Evolutionary conservation across 371 early-diverging fungal genomes (phyloP), one percentile per base, ranked within the genome.

Genomic region (Mucor saturninus): DNA sequence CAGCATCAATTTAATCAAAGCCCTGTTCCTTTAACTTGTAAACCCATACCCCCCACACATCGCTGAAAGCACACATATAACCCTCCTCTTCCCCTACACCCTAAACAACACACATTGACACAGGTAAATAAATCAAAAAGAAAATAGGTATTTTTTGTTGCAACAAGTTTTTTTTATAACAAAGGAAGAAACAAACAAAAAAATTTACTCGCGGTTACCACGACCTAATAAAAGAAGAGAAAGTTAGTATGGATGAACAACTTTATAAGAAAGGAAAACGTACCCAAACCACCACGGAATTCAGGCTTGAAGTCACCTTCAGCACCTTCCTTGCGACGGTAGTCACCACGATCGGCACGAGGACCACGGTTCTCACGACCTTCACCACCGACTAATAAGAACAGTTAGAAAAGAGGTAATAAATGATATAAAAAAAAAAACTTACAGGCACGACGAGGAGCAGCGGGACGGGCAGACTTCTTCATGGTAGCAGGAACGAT

Each of bases 401-500:
- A 42, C 30, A 28, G 13, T 30, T 30, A 4, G 26, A 28, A 26
- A 50, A 50, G 30, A 10, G 28, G 46, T n/a, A 45, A 4, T 15
- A 26, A 21, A 21, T 15, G 7, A 26, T 2, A 15, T 13, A n/a
- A 13, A 26, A 64, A 29, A 8, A 2, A 26, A 32, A n/a, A 69
- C 78, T 83, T 83, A 83, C 85, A 85, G 68, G 83, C 76, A 77
- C 86, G 84, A 72, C 85, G 86, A 67, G 87, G 87, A 73, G 91
- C 88, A 62, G 88, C 69, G 57, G 86, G 79, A 78, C 91, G 90
- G 62, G 84, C 85, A 75, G 88, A 86, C 91, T 95, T 96, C 91
- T 95, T 95, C 91, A 93, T 87, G 73, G 99, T 96, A 75, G 94
- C 90, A 74, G 99, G 99, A 67, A 97, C 94, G 74, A 98, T 94